Conservation (phyloP, 1,284 basidiomycete species). For the Pseudozyma thailandica region DNA sequence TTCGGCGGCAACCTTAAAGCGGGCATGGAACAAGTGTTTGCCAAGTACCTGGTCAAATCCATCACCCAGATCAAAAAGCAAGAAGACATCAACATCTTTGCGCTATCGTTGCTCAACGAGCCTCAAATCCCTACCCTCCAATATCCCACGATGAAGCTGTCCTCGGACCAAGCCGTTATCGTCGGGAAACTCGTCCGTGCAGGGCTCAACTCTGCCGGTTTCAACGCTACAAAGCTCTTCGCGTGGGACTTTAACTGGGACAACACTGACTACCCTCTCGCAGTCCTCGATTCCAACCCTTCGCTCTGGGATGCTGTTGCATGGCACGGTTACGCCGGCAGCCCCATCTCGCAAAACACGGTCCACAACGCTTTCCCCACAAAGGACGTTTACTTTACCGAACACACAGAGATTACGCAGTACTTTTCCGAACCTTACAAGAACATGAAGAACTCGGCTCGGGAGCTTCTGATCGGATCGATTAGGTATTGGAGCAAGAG, state of each 20-base stretch:
- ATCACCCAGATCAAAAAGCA: constrained; percentile 35
- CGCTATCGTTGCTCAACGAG: constrained; percentile 46
- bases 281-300: constrained; percentile 39
- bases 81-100: constrained; percentile 27
- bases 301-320: constrained; percentile 36
- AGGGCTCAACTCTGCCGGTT: constrained; percentile 32
- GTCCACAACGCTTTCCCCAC: constrained; percentile 47
- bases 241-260: constrained; percentile 56
- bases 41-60: constrained; percentile 44
- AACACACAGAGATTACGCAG: constrained; percentile 52
- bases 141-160: constrained; percentile 49
- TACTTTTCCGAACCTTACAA: constrained; percentile 52
- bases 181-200: constrained; percentile 28
- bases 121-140: constrained; percentile 27
- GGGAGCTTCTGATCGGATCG: constrained; percentile 39
- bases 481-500: constrained; percentile 36
- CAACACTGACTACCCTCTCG: constrained; percentile 23
- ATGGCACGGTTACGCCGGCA: constrained; percentile 57
- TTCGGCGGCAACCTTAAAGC: constrained; percentile 44
- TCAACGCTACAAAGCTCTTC: constrained; percentile 24
- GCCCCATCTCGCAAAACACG: constrained; percentile 24
- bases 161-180: constrained; percentile 18
- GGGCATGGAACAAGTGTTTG: constrained; percentile 41
- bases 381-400: constrained; percentile 43
- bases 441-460: constrained; percentile 50